phyloP scores from a whole-genome alignment of 2,329 filamentous ascomycete genomes.

The Verticillium nonalfalfae region DNA sequence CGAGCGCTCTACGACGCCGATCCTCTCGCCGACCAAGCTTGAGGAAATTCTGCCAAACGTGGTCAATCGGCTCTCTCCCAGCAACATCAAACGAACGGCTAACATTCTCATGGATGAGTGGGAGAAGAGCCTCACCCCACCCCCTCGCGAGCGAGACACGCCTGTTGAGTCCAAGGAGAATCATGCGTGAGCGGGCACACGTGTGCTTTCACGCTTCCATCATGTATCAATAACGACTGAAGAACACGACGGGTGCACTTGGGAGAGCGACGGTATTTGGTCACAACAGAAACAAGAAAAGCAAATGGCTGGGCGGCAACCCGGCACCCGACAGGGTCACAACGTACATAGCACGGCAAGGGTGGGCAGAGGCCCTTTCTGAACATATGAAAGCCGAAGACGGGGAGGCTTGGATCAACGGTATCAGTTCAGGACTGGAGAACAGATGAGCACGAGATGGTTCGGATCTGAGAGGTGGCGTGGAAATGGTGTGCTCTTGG shows the following conservation, averaged over 20 bases:
- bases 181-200: slow-evolving; percentile 2
- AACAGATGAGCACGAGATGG: neutral
- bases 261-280: neutral
- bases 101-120: slow-evolving; percentile 84
- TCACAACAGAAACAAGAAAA: neutral
- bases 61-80: slow-evolving; percentile 65
- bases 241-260: neutral
- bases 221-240: neutral
- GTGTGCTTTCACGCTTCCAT: neutral
- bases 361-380: neutral
- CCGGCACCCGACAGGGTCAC: neutral
- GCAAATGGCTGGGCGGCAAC: neutral
- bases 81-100: slow-evolving; percentile 76
- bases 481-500: neutral
- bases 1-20: slow-evolving; percentile 4
- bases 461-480: neutral
- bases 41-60: slow-evolving; percentile 61
- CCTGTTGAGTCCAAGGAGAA: slow-evolving; percentile 10
- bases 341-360: neutral
- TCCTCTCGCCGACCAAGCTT: slow-evolving; percentile 33
- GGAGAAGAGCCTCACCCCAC: slow-evolving; percentile 69
- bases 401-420: neutral
- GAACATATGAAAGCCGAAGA: neutral
- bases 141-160: slow-evolving; percentile 18
- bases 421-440: neutral